Evolutionary conservation across 192 early-diverging fungal species (phyloP), one percentile per base, ranked within the genome.

Genomic region (Backusella psychrophila): DNA sequence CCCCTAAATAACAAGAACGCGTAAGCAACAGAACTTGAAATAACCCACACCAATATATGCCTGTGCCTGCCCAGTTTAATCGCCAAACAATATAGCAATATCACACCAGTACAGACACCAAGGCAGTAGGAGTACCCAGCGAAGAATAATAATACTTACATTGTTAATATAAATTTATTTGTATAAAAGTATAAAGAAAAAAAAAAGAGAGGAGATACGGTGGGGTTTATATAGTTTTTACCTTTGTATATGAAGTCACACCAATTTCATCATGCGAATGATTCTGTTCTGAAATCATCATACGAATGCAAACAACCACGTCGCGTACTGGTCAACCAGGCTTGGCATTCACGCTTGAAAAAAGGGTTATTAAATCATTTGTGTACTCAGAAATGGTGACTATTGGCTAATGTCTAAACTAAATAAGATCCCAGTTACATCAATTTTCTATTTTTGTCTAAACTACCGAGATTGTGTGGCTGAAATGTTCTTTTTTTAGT

Each of bases 1-100:
- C 81, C 81, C 81, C 77, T 82, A 53, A 33, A 49, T 49, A 49
- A 33, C 17, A 70, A 52, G 59, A 29, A 35, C 34, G 52, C 44
- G 66, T 74, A 26, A 36, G 26, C 41, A 34, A 35, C 35, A 33
- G 15, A 68, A 19, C 26, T 63, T 8, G 12, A 14, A 63, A 12
- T 29, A 29, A 29, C 56, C 6, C 21, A 29, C 4, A 26, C 8
- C 23, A 63, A 63, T 14, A 31, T 59, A 11, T 63, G 21, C 1
- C 23, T 29, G 56, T 26, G 21, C 2, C 26, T 4, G 56, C 56
- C 1, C 21, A 1, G 56, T 29, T 63, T 4, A 12, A 29, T 26
- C 11, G 23, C 56, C 56, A 63, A 63, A 26, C 12, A 26, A 63
- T 12, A 63, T 0, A 14, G n/a, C 21, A 29, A 7, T 1, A 23